phyloP scores from a whole-genome alignment of 495 filamentous ascomycete genomes.

The Bacidia rubella region DNA sequence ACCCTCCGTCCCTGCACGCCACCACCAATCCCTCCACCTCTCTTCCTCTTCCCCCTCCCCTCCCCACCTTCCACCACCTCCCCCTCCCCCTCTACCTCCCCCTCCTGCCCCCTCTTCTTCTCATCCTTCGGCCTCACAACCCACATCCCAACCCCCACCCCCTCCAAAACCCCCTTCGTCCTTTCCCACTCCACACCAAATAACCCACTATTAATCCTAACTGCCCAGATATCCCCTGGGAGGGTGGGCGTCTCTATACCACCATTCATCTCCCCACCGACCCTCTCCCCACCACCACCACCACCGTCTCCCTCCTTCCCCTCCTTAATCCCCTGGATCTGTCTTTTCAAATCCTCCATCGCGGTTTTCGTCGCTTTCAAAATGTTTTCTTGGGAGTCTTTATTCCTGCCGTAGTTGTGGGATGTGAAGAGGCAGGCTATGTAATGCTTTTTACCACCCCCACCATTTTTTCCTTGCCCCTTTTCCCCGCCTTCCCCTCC shows the following conservation, averaged over 20 bases:
- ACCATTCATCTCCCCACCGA: slow-evolving; percentile 6
- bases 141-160: slow-evolving; percentile 22
- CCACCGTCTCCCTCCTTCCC: not conserved
- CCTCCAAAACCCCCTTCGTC: slow-evolving; percentile 22
- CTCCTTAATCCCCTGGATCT: slow-evolving; percentile 15
- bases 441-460: slow-evolving; percentile 31
- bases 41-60: slow-evolving; percentile 3
- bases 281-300: not conserved
- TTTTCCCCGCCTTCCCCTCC: not conserved
- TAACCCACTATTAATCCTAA: slow-evolving; percentile 32
- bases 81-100: not conserved
- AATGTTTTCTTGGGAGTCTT: slow-evolving; percentile 19
- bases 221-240: slow-evolving; percentile 23
- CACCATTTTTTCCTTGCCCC: not conserved
- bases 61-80: not conserved
- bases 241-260: slow-evolving; percentile 7
- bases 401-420: slow-evolving; percentile 19
- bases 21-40: not conserved
- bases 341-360: slow-evolving; percentile 25
- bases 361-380: slow-evolving; percentile 28
- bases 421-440: slow-evolving; percentile 38
- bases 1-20: not conserved
- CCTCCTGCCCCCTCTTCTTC: not conserved
- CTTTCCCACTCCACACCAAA: slow-evolving; percentile 29
- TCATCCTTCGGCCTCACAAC: slow-evolving; percentile 18